Evolutionary conservation across 371 early-diverging fungal species (phyloP), one percentile per base, ranked within the genome.

Genomic region (Nematocida ironsii): DNA sequence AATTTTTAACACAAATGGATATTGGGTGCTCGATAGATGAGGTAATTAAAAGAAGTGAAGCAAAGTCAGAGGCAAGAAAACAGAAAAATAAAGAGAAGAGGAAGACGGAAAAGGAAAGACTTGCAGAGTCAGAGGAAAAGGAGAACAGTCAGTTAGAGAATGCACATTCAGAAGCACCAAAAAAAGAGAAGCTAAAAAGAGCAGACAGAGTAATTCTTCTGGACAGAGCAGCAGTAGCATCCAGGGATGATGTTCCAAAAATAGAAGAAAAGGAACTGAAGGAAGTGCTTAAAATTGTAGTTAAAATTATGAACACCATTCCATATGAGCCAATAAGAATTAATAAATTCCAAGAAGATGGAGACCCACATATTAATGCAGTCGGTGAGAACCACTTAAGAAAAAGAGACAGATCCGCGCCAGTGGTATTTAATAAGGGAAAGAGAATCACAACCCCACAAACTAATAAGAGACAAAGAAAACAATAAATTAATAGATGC

Each of bases 21-120:
- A 33, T 71, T 13, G 70, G 80, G n/a, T 48, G 47, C 48, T 78
- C 80, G n/a, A 23, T 78, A 56, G 80, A 78, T 16, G 80, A 82
- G 40, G 50, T 71, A 44, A 70, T 58, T 20, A 54, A 40, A 39
- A 55, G 54, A 52, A 56, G 55, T n/a, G 55, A 50, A 44, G 39
- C 20, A 42, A 75, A 75, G 48, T 18, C 74, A 33, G 18, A 42
- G 11, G 39, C 33, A 16, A 66, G 45, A 56, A 75, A 68, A 39
- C n/a, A 20, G 64, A 33, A 69, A 23, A 54, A 33, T n/a, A 50
- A 72, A 25, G 56, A 72, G 55, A 67, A 75, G 27, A 68, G 42
- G 5, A 78, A 42, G 39, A 33, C 42, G 58, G 67, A 60, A 18
- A 54, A 7, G 39, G 67, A 68, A 33, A 18, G 48, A 58, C 27